Base-by-base conservation (phyloP, 2,329 filamentous ascomycete genomes). In the Nemania sp. region DNA sequence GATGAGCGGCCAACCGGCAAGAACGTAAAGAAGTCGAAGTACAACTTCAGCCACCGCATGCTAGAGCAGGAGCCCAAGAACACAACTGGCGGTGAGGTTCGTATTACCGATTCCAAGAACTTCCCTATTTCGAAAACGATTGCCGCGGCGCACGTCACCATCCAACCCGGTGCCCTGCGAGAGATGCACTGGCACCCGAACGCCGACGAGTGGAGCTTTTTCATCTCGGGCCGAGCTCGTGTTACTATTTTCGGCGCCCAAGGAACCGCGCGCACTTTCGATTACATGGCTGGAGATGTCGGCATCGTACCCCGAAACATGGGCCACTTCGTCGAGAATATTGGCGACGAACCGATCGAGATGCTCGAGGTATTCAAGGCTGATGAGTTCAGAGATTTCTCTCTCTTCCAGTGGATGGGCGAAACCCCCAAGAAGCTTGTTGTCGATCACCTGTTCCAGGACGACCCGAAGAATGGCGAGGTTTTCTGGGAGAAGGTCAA, bases 101-200 rank as follows among this genome's bases (percentile, higher is more conserved):
- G 88, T 62, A 89, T 92, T 67, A 79, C 87, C 5, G 89, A 92
- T 68, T 88, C 86, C n/a, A 79, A 75, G 24, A 90, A 88, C 70
- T 92, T 93, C 67, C 83, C 84, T 24, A 80, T 91, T 56, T 89
- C 88, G 40, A 85, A 82, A 69, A 88, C 85, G 0, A 80, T 91
- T 17, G 86, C 88, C 0, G 88, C 88, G 0, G 89, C 87, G 1
- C 80, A 91, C 64, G 80, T 89, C 15, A 80, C 81, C 31, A 88
- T 92, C 56, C 76, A 87, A 59, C 88, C 88, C 0, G 86, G 86
- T 12, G 86, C 86, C 0, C 76, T 91, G 67, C 81, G 88, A 8
- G 88, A 91, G 73, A 90, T 92, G 79, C 89, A 92, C 74, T 92
- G 89, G 89, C 89, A 92, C 66, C 87, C 88, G 0, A 84, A 83